Conservation (phyloP, 139 green algal species). For the Gonium pectorale region DNA sequence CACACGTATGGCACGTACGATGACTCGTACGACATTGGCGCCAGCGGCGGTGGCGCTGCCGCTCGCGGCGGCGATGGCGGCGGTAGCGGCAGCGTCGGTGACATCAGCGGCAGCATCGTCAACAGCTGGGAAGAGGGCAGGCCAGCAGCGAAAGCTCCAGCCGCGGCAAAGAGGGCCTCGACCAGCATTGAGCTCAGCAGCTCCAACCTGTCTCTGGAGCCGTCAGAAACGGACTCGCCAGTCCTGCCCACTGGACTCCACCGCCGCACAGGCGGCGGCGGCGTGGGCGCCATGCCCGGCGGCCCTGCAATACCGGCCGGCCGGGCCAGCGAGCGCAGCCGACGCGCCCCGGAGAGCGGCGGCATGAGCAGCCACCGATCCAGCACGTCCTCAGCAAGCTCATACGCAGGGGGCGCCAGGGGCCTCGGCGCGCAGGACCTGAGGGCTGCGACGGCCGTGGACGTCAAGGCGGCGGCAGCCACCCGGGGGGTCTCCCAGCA, state of each 20-base stretch:
- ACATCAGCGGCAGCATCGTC: background rate
- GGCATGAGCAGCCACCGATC: too few species aligned
- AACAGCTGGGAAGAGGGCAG: background rate
- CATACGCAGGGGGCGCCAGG: too few species aligned
- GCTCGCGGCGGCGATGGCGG: too few species aligned
- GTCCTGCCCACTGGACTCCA: too few species aligned
- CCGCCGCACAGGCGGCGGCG: conserved; percentile 22
- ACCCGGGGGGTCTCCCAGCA: too few species aligned
- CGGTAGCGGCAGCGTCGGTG: background rate
- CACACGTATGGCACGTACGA: background rate
- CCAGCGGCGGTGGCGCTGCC: background rate
- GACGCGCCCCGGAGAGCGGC: too few species aligned
- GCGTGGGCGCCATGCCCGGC: background rate
- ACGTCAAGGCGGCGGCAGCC: too few species aligned
- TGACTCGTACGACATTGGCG: background rate
- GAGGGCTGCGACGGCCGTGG: too few species aligned
- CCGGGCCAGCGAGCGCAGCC: background rate
- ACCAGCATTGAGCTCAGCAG: background rate
- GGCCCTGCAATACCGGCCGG: background rate
- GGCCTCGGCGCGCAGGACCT: too few species aligned
- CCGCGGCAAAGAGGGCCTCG: background rate
- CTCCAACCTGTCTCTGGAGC: background rate
- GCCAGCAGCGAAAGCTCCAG: background rate
- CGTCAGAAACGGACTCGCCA: too few species aligned
- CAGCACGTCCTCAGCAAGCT: too few species aligned